Conservation (phyloP, 768 basidiomycete genomes). For the Cyclocybe aegerita region DNA sequence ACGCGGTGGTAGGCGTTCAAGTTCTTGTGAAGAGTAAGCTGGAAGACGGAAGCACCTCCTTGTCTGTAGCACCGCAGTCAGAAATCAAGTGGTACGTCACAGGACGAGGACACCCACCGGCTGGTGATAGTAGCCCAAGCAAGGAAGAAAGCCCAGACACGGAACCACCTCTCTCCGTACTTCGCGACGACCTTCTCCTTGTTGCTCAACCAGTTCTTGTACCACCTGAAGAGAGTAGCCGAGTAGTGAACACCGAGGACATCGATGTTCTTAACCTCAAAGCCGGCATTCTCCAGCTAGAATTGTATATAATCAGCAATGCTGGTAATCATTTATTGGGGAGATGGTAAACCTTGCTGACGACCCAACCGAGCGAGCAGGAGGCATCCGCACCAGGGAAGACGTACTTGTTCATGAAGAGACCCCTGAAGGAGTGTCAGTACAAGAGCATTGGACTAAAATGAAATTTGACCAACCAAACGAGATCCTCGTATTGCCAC, state of each 20-base stretch:
- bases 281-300: constrained; percentile 87
- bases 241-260: constrained; percentile 98
- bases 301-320: neutral
- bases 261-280: constrained; percentile 95
- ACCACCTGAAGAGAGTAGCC: constrained; percentile 89
- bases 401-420: constrained; percentile 98
- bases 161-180: constrained; percentile 94
- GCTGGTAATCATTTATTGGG: neutral
- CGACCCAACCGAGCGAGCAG: constrained; percentile 94
- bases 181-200: constrained; percentile 84
- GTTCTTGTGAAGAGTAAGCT: constrained; percentile 98
- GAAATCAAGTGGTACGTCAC: constrained; percentile 5
- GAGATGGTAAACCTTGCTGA: constrained; percentile 46
- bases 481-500: constrained; percentile 99
- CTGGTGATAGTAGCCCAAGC: constrained; percentile 87
- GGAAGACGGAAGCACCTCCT: constrained; percentile 92
- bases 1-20: constrained; percentile 93
- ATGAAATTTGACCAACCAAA: constrained; percentile 58
- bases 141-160: constrained; percentile 97
- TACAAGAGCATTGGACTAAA: too few relatives aligned
- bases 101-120: constrained; percentile 43
- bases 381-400: constrained; percentile 99
- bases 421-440: constrained; percentile 52
- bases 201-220: constrained; percentile 96
- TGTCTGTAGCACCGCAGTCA: constrained; percentile 46